These are phyloP conservation scores for Chaetomium olivaceum DNA, from an alignment of 2,329 filamentous ascomycete species.

Conservation along the genomic window DNA sequence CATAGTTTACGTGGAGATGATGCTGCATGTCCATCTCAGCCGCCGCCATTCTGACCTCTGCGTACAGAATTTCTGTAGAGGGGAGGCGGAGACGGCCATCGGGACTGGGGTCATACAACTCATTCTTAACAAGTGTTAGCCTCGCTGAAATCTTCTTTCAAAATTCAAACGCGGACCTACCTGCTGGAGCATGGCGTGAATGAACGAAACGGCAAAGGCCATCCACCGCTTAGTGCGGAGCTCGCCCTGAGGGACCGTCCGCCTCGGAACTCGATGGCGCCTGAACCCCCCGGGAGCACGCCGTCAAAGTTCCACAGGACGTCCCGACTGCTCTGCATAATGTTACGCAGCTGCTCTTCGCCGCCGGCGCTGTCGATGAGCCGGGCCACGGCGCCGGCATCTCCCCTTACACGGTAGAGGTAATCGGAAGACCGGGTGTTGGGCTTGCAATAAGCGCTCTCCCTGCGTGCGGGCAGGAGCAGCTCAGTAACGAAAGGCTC, in stretches of 20 bases:
- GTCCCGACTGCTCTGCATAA: background rate
- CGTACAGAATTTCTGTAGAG: background rate
- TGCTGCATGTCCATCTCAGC: background rate
- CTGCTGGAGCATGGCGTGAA: background rate
- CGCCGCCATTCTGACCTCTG: background rate
- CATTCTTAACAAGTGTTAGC: background rate
- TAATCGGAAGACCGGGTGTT: background rate
- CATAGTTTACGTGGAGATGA: background rate
- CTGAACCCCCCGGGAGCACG: background rate
- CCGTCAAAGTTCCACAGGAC: background rate
- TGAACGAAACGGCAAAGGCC: background rate
- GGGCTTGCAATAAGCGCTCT: background rate
- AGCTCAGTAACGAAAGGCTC: background rate
- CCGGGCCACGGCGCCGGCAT: background rate
- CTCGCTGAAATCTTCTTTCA: background rate
- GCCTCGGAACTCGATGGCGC: background rate
- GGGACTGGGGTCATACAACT: background rate
- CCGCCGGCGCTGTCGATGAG: background rate
- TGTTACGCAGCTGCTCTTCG: background rate
- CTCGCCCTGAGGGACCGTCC: background rate
- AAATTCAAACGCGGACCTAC: background rate
- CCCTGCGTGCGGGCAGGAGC: background rate
- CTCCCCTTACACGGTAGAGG: background rate
- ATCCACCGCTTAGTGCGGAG: background rate
- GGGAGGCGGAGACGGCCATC: background rate